Evolutionary conservation across 129 eudicot genomes (phyloP), one percentile per base, ranked within the genome.

Genomic region (Dittrichia graveolens): DNA sequence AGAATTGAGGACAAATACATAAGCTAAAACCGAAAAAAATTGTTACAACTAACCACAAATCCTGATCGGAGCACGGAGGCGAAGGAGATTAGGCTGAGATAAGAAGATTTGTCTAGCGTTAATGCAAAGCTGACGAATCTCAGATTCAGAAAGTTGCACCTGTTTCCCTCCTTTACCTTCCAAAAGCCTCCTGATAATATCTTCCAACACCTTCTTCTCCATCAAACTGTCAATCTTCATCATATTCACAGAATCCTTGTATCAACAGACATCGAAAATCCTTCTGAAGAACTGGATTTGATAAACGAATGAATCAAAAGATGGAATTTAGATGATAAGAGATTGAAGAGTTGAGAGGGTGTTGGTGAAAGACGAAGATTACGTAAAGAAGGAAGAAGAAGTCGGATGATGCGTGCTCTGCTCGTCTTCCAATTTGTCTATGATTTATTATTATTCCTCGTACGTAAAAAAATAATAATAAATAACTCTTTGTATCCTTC

Each of bases 111-210:
- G 88, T 37, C 91, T 80, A 16, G 96, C 86, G 78, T 82, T 81
- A 74, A 84, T 78, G 70, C 96, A 92, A 35, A 92, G 89, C 74
- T 83, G 89, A 14, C 91, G 85, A 67, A 92, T 89, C 86, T 92
- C 97, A 0, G 83, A 88, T 56, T 92, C 97, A 0, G 89, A 89
- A 13, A 92, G 76, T 79, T 86, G 93, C 1, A 85, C 94, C 75
- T 84, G 96, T 63, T 92, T 92, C 8, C 86, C 93, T 35, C 85
- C 87, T 82, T 88, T 91, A 0, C 89, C 95, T 44, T 91, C 96
- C 69, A 88, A 69, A 3, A 91, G 50, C n/a, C 93, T 90, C 80
- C 81, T 60, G 44, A 91, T 88, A 56, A 91, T 86, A 64, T 91
- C 97, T 53, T 86, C 92, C 74, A 91, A 70, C 38, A 86, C 89